phyloP scores from a whole-genome alignment of 768 basidiomycete genomes.

The Pleurotus citrinopileatus region DNA sequence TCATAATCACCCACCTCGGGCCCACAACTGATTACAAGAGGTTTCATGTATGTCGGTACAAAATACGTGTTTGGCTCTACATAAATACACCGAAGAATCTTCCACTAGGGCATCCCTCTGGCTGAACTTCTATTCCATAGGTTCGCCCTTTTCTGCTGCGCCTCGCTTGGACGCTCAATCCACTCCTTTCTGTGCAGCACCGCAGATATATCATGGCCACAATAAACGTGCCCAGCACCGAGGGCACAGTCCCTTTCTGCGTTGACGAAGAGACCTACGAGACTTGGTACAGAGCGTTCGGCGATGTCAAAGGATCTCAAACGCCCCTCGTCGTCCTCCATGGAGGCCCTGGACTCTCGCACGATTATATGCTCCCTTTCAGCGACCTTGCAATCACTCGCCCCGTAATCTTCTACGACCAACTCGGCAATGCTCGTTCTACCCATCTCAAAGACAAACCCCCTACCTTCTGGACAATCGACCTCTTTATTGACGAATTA shows the following conservation, averaged over 20 bases:
- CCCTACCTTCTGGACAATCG: slow-evolving; percentile 47
- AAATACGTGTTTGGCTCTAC: too few relatives aligned
- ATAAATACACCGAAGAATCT: too few relatives aligned
- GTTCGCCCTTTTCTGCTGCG: too few relatives aligned
- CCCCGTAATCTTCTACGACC: slow-evolving; percentile 55
- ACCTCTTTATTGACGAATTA: slow-evolving; percentile 52
- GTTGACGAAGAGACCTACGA: background rate
- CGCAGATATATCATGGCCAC: background rate
- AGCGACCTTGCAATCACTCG: slow-evolving; percentile 9
- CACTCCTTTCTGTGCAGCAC: too few relatives aligned
- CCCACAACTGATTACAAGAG: too few relatives aligned
- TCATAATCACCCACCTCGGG: too few relatives aligned
- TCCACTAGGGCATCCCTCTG: too few relatives aligned
- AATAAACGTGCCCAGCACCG: background rate
- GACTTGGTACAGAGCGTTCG: background rate
- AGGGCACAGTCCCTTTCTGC: background rate
- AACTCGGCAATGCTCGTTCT: slow-evolving; percentile 51
- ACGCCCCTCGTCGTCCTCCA: slow-evolving; percentile 50
- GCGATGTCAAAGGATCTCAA: slow-evolving; percentile 7
- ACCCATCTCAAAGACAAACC: slow-evolving; percentile 51
- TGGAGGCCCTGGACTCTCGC: slow-evolving; percentile 48
- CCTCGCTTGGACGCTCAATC: too few relatives aligned
- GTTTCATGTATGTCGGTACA: too few relatives aligned
- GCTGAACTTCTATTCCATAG: too few relatives aligned
- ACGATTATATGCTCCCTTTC: slow-evolving; percentile 32